A percentile compares a stretch with the other conserved stretches of the same genome.
phyloP scores from a whole-genome alignment of 2,329 filamentous ascomycete species.

The Aspergillus sergii region DNA sequence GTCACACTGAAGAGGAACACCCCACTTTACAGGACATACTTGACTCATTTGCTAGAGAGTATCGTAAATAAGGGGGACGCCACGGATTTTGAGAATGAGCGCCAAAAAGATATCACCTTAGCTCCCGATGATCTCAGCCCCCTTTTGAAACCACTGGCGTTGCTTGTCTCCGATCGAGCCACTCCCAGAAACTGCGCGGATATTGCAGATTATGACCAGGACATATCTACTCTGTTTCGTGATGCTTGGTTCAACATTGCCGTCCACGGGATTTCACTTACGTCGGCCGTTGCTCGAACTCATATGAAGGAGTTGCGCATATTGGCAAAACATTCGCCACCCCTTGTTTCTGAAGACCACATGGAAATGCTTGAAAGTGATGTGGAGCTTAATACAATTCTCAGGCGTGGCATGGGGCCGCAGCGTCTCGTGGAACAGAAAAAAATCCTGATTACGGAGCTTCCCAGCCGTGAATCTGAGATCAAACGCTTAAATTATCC shows the following conservation, averaged over 20 bases:
- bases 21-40: slow-evolving; percentile 78
- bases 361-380: slow-evolving; percentile 92
- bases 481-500: slow-evolving; percentile 84
- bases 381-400: slow-evolving; percentile 91
- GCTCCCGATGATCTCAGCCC: slow-evolving; percentile 86
- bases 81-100: slow-evolving; percentile 71
- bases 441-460: slow-evolving; percentile 69
- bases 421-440: slow-evolving; percentile 76
- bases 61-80: slow-evolving; percentile 90
- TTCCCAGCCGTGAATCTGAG: slow-evolving; percentile 76
- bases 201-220: slow-evolving; percentile 58
- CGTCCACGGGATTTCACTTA: slow-evolving; percentile 83
- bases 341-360: slow-evolving; percentile 83
- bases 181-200: slow-evolving; percentile 27
- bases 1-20: slow-evolving; percentile 67
- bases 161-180: slow-evolving; percentile 62
- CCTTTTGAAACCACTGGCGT: slow-evolving; percentile 81
- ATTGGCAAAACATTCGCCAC: slow-evolving; percentile 83
- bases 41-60: slow-evolving; percentile 79
- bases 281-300: slow-evolving; percentile 71
- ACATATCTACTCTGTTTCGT: slow-evolving; percentile 72
- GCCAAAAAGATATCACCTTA: slow-evolving; percentile 76
- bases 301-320: slow-evolving; percentile 76
- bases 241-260: slow-evolving; percentile 99
- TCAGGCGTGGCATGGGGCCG: slow-evolving; percentile 80